phyloP scores from a whole-genome alignment of 2,329 filamentous ascomycete species.

The Hypoxylon sp. region DNA sequence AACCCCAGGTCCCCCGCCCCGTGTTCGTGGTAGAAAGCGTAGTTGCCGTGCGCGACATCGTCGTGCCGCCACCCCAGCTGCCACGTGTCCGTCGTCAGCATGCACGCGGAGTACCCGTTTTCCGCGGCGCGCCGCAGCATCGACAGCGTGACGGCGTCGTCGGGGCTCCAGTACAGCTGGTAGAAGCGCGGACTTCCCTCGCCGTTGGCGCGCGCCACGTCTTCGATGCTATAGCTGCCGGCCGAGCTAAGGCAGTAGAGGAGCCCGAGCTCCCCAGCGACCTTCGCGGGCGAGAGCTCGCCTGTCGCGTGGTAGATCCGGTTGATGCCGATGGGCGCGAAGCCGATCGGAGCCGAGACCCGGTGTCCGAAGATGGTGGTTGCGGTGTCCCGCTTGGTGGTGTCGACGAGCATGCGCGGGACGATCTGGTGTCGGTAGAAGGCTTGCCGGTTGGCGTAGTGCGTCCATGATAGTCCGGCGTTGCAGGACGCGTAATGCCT shows the following conservation, averaged over 20 bases:
- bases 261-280: slow-evolving; percentile 71
- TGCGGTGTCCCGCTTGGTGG: slow-evolving; percentile 69
- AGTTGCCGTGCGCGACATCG: slow-evolving; percentile 70
- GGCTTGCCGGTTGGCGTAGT: slow-evolving; percentile 72
- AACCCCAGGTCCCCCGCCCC: slow-evolving; percentile 71
- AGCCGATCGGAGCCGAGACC: slow-evolving; percentile 72
- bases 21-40: slow-evolving; percentile 73
- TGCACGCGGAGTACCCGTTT: slow-evolving; percentile 69
- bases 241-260: slow-evolving; percentile 73
- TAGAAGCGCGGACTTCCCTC: slow-evolving; percentile 65
- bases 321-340: slow-evolving; percentile 76
- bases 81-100: slow-evolving; percentile 76
- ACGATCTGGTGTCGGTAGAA: slow-evolving; percentile 76
- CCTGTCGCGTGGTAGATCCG: slow-evolving; percentile 73
- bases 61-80: slow-evolving; percentile 74
- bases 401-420: slow-evolving; percentile 73
- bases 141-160: slow-evolving; percentile 71
- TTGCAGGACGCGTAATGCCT: slow-evolving; percentile 71
- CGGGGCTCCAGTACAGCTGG: slow-evolving; percentile 75
- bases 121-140: slow-evolving; percentile 69
- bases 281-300: slow-evolving; percentile 72
- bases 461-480: slow-evolving; percentile 66
- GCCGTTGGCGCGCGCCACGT: slow-evolving; percentile 70
- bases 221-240: slow-evolving; percentile 69
- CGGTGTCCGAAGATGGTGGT: slow-evolving; percentile 73